Evolutionary conservation across 106 monocot species (phyloP).

Genomic region (Chionographis japonica): DNA sequence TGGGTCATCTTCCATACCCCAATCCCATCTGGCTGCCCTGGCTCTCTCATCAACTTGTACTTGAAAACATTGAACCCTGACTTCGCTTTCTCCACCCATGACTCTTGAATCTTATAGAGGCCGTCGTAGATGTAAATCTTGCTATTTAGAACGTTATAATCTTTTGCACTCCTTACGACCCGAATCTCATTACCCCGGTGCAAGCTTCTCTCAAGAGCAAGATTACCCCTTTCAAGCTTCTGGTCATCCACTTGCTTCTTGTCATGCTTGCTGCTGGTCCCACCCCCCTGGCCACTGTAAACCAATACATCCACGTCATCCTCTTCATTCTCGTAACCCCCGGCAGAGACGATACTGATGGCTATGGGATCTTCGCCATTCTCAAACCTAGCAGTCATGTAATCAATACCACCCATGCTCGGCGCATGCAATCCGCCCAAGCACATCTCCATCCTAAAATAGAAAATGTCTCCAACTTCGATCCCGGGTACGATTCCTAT

Average conservation of each 20-base stretch:
- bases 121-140: slow-evolving; percentile 89
- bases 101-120: slow-evolving; percentile 64
- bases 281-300: slow-evolving; percentile 80
- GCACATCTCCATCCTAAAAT: slow-evolving; percentile 71
- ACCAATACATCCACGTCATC: slow-evolving; percentile 46
- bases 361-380: slow-evolving; percentile 47
- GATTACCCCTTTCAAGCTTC: slow-evolving; percentile 87
- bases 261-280: slow-evolving; percentile 5
- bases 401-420: slow-evolving; percentile 76
- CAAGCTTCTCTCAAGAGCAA: slow-evolving; percentile 76
- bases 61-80: slow-evolving; percentile 76
- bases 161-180: slow-evolving; percentile 71
- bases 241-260: slow-evolving; percentile 50
- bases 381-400: slow-evolving; percentile 23
- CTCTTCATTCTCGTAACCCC: slow-evolving; percentile 80
- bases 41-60: slow-evolving; percentile 61
- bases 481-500: slow-evolving; percentile 63
- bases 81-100: slow-evolving; percentile 63
- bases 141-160: slow-evolving; percentile 21
- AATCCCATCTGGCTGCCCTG: slow-evolving; percentile 62
- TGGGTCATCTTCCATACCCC: slow-evolving; percentile 62
- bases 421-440: slow-evolving; percentile 73
- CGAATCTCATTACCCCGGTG: slow-evolving; percentile 46
- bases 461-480: slow-evolving; percentile 80
- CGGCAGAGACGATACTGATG: slow-evolving; percentile 65